Evolutionary conservation across 164 flowering plant genomes (phyloP), one percentile per base, ranked within the genome.

Genomic region (Piper longum): DNA sequence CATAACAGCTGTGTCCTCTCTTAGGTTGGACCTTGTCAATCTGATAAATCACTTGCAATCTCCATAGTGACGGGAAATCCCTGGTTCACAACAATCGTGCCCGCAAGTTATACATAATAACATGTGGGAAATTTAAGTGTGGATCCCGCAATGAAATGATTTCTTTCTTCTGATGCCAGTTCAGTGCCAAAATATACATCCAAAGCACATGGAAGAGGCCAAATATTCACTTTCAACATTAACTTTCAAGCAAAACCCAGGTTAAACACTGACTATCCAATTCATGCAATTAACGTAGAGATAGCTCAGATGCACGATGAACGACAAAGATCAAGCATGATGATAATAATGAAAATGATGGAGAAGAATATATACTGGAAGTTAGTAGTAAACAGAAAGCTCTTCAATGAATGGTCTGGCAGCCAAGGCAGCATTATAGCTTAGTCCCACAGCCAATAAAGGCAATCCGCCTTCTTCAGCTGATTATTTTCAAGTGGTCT

Each of bases 1-100:
- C 99, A 82, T 90, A 93, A 88, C 92, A 43, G 89, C 88, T 62
- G 99, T 90, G 76, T 93, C 99, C 78, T 90, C 99, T 75, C 99
- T 80, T 90, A 90, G 59, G 90, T 87, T 4, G 96, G 99, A 36
- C 95, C 99, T 72, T 85, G 91, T 65, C 99, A 75, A 77, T 93
- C 99, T 78, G 88, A 65, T 45, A 93, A 75, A 78, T 93, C 99
- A 75, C 99, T 93, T 43, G 99, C 99, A 69, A 90, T 75, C 70
- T 93, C 99, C 99, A 93, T 80, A 7, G 91, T 84, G 56, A 93
- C 99, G 64, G 97, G 97, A 14, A 93, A 69, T 59, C 95, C 97
- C 90, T 26, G 36, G 36, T 26, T 26, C 36, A 26, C 36, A 26
- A 26, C 36, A 26, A 26, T 26, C 36, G 36, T 26, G 36, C 36